phyloP scores from a whole-genome alignment of 23 red algal genomes.

The Chondrus crispus region DNA sequence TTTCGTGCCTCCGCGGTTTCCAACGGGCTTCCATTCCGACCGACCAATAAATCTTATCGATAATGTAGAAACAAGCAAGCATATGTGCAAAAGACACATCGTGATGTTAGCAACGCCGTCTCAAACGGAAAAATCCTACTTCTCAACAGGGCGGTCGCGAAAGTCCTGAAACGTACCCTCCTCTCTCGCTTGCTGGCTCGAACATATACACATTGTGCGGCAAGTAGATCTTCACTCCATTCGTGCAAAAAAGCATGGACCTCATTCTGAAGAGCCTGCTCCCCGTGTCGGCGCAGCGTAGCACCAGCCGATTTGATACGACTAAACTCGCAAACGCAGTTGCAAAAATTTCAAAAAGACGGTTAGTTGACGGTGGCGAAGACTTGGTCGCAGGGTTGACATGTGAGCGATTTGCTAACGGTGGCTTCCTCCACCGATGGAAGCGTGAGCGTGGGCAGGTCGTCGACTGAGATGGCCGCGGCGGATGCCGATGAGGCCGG shows the following conservation, averaged over 20 bases:
- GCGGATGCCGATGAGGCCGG: too few species aligned
- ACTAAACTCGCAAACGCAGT: too few species aligned
- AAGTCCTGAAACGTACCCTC: neutral
- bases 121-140: neutral
- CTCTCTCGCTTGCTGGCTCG: conserved; percentile 1
- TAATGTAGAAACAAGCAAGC: neutral
- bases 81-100: neutral
- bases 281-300: conserved; percentile 45
- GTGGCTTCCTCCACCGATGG: too few species aligned
- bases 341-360: too few species aligned
- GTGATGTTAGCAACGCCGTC: too few species aligned
- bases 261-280: conserved; percentile 20
- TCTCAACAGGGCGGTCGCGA: neutral
- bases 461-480: too few species aligned
- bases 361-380: too few species aligned
- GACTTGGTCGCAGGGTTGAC: too few species aligned
- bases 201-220: conserved; percentile 19
- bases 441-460: too few species aligned
- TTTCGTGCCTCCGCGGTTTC: neutral
- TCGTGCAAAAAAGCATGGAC: neutral
- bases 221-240: neutral
- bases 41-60: conserved; percentile 21
- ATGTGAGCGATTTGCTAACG: too few species aligned
- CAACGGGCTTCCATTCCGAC: conserved; percentile 24
- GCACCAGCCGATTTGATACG: conserved; percentile 36